A percentile compares a stretch with the other conserved stretches of the same genome.
These are phyloP conservation scores for Xenosphaeropsis pyriputrescens DNA, from an alignment of 2,329 filamentous ascomycete genomes.

Conservation along the genomic window DNA sequence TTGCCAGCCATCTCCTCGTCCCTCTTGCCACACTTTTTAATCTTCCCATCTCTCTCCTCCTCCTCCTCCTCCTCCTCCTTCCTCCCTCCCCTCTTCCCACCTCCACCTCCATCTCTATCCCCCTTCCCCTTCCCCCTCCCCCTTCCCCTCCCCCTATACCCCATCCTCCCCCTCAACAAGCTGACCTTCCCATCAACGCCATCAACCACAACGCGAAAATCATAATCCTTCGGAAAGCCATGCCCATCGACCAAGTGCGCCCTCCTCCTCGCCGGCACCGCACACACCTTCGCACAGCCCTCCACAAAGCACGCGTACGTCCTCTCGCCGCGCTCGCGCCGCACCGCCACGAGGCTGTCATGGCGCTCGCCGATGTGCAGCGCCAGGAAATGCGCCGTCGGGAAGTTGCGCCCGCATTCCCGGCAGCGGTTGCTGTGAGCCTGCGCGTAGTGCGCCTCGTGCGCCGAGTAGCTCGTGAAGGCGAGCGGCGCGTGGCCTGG, in stretches of 20 bases:
- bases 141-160: slow-evolving; percentile 7
- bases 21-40: too few relatives aligned
- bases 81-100: slow-evolving; percentile 9
- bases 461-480: slow-evolving; percentile 66
- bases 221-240: slow-evolving; percentile 76
- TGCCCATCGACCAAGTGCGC: slow-evolving; percentile 93
- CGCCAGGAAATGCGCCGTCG: slow-evolving; percentile 63
- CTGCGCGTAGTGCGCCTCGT: slow-evolving; percentile 75
- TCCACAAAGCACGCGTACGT: slow-evolving; percentile 90
- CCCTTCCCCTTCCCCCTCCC: slow-evolving; percentile 1
- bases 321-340: slow-evolving; percentile 68
- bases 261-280: slow-evolving; percentile 67
- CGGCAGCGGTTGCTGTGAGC: slow-evolving; percentile 73
- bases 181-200: slow-evolving; percentile 59
- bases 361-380: slow-evolving; percentile 88
- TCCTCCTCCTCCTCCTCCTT: too few relatives aligned
- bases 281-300: slow-evolving; percentile 72
- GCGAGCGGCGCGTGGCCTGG: slow-evolving; percentile 63
- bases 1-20: too few relatives aligned
- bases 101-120: slow-evolving; percentile 9
- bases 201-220: slow-evolving; percentile 73
- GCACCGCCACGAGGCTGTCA: slow-evolving; percentile 61
- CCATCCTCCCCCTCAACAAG: slow-evolving; percentile 18
- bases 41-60: too few relatives aligned
- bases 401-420: slow-evolving; percentile 78